Base-by-base conservation (phyloP, 805 yeast genomes). In the Candida vaughaniae region DNA sequence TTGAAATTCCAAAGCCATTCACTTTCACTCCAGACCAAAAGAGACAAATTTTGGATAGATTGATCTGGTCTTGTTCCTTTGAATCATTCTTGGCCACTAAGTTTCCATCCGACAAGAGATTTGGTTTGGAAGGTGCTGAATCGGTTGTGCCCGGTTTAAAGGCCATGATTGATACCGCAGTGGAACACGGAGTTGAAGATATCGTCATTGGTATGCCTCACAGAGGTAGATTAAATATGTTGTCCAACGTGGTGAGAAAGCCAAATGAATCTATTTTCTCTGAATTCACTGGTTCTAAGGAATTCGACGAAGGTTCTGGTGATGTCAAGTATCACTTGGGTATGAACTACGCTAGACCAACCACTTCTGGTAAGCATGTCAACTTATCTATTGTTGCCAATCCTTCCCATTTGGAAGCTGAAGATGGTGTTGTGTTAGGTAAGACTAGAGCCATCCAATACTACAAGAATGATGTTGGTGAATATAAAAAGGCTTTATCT, bases 141-240 rank as follows among this genome's bases (percentile, higher is more conserved):
- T 75, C 95, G 33, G 85, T 86, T 55, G 86, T 93, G 34, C 98
- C 98, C 31, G 99, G 98, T 72, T 82, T 93, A 75, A 93, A 93
- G 73, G 85, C 96, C 33, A 65, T 93, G 60, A 89, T 93, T 60
- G 99, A 93, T 67, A 82, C 89, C 49, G 77, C 96, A 30, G 98
- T 90, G 34, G 95, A 85, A 49, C 69, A 73, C 45, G 99, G 99
- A 53, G 83, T 91, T 36, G 96, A 90, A 68, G 98, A 91, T 62
- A 82, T 93, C 45, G 95, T 91, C 55, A 84, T 93, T 54, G 99
- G 99, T 73, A 93, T 93, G 98, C 97, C 99, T 36, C 99, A 93
- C 70, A 86, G 99, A 78, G 99, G 99, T 70, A 83, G 99, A 73
- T 76, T 93, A 56, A 93, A 93, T 67, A 90, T 93, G 83, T 78